phyloP scores from a whole-genome alignment of 768 basidiomycete genomes.

The Suillus cothurnatus region DNA sequence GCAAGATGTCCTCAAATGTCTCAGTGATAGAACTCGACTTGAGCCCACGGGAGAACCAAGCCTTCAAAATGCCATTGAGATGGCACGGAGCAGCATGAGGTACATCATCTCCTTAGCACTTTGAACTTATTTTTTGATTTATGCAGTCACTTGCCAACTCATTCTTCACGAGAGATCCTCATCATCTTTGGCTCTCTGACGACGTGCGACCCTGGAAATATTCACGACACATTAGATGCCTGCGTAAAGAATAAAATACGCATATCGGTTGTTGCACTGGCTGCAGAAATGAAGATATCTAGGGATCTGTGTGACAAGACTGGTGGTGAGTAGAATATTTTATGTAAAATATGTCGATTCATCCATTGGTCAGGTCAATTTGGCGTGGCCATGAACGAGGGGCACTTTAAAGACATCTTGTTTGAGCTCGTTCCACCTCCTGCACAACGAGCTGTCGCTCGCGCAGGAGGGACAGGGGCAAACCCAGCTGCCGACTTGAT shows the following conservation, averaged over 20 bases:
- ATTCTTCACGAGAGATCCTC: slow-evolving; percentile 94
- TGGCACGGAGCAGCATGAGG: slow-evolving; percentile 95
- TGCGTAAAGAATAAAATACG: slow-evolving; percentile 85
- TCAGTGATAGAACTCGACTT: slow-evolving; percentile 84
- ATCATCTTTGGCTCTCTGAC: slow-evolving; percentile 95
- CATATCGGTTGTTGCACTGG: slow-evolving; percentile 90
- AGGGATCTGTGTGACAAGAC: slow-evolving; percentile 90
- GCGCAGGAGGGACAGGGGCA: slow-evolving; percentile 45
- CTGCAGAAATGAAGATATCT: slow-evolving; percentile 98
- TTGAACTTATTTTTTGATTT: slow-evolving; percentile 11
- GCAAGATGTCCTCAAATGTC: slow-evolving; percentile 88
- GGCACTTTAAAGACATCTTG: slow-evolving; percentile 92
- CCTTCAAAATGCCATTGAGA: slow-evolving; percentile 96
- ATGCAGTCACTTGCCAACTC: slow-evolving; percentile 90
- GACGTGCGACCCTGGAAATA: slow-evolving; percentile 95
- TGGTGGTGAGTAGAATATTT: slow-evolving; percentile 57
- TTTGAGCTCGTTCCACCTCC: slow-evolving; percentile 97
- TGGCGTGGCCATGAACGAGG: slow-evolving; percentile 98
- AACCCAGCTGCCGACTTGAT: slow-evolving; percentile 87
- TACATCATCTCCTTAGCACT: slow-evolving; percentile 32
- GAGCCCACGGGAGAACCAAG: slow-evolving; percentile 93
- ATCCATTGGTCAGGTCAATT: slow-evolving; percentile 62
- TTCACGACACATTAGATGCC: slow-evolving; percentile 90
- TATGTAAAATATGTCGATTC: slow-evolving; percentile 3
- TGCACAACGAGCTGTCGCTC: slow-evolving; percentile 64